phyloP scores from a whole-genome alignment of 2,329 filamentous ascomycete genomes.

The Ascochyta viciae-villosae region DNA sequence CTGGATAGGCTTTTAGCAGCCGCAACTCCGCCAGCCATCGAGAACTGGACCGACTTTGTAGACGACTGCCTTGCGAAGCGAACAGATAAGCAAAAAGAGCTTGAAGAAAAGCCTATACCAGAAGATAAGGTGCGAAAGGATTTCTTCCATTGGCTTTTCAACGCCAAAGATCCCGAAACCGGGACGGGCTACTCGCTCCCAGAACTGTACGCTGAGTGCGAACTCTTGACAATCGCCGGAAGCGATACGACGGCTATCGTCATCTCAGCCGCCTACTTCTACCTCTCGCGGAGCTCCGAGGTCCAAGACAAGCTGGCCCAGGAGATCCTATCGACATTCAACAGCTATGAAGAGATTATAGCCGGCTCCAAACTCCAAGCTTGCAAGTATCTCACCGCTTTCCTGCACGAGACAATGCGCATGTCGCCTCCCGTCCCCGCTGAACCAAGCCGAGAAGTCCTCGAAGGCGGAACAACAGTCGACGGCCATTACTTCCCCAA shows the following conservation, averaged over 20 bases:
- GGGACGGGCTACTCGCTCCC: slow-evolving; percentile 39
- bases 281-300: slow-evolving; percentile 13
- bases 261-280: slow-evolving; percentile 22
- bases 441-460: slow-evolving; percentile 26
- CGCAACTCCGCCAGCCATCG: slow-evolving; percentile 16
- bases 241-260: slow-evolving; percentile 23
- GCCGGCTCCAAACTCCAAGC: slow-evolving; percentile 13
- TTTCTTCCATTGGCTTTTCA: slow-evolving; percentile 51
- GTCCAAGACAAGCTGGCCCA: slow-evolving; percentile 12
- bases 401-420: slow-evolving; percentile 26
- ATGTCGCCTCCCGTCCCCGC: slow-evolving; percentile 20
- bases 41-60: slow-evolving; percentile 20
- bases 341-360: slow-evolving; percentile 20
- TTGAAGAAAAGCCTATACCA: slow-evolving; percentile 8
- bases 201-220: slow-evolving; percentile 46
- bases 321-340: slow-evolving; percentile 20
- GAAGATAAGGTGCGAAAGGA: slow-evolving; percentile 39
- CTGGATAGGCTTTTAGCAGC: slow-evolving; percentile 18
- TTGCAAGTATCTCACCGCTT: slow-evolving; percentile 25
- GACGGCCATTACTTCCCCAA: slow-evolving; percentile 22
- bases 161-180: slow-evolving; percentile 51
- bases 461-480: slow-evolving; percentile 25
- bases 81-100: slow-evolving; percentile 7
- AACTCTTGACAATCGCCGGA: slow-evolving; percentile 25
- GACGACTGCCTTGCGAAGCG: slow-evolving; percentile 15